These are phyloP conservation scores for Ascochyta lentis DNA, from an alignment of 2,329 filamentous ascomycete genomes.

Conservation along the genomic window DNA sequence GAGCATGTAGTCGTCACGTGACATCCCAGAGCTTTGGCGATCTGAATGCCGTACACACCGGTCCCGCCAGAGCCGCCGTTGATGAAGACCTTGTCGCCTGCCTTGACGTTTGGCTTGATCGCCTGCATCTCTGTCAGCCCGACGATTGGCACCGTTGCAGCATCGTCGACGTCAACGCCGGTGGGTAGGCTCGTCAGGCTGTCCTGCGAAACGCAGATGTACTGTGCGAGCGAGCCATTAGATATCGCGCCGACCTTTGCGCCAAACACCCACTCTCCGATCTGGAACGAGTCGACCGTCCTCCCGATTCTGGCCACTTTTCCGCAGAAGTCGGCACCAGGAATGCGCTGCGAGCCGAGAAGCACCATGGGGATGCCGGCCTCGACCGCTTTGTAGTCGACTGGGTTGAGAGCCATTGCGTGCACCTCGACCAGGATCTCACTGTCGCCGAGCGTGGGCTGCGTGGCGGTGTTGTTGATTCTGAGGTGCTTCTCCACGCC, in stretches of 20 bases:
- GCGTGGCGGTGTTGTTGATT: slow-evolving; percentile 54
- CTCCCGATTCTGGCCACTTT: slow-evolving; percentile 50
- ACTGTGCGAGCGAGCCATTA: slow-evolving; percentile 50
- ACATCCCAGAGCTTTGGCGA: slow-evolving; percentile 67
- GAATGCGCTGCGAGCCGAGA: slow-evolving; percentile 49
- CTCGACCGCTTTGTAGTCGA: slow-evolving; percentile 70
- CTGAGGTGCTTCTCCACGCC: slow-evolving; percentile 63
- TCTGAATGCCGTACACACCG: slow-evolving; percentile 67
- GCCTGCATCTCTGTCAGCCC: slow-evolving; percentile 51
- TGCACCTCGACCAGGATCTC: slow-evolving; percentile 64
- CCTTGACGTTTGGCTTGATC: slow-evolving; percentile 47
- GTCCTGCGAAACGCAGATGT: slow-evolving; percentile 35
- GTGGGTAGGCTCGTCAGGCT: slow-evolving; percentile 34
- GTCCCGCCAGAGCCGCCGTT: slow-evolving; percentile 70
- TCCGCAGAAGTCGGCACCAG: slow-evolving; percentile 61
- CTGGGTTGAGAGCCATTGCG: slow-evolving; percentile 64
- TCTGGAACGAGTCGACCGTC: slow-evolving; percentile 35
- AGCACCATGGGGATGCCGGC: slow-evolving; percentile 41
- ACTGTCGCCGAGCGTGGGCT: slow-evolving; percentile 46
- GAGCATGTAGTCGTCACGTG: slow-evolving; percentile 67
- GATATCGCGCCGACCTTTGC: slow-evolving; percentile 35
- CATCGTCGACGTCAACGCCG: slow-evolving; percentile 40
- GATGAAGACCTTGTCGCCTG: slow-evolving; percentile 64
- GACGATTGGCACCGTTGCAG: slow-evolving; percentile 46
- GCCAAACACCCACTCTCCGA: slow-evolving; percentile 53